Evolutionary conservation across 1,284 basidiomycete species (phyloP).

Genomic region (Moesziomyces antarcticus): DNA sequence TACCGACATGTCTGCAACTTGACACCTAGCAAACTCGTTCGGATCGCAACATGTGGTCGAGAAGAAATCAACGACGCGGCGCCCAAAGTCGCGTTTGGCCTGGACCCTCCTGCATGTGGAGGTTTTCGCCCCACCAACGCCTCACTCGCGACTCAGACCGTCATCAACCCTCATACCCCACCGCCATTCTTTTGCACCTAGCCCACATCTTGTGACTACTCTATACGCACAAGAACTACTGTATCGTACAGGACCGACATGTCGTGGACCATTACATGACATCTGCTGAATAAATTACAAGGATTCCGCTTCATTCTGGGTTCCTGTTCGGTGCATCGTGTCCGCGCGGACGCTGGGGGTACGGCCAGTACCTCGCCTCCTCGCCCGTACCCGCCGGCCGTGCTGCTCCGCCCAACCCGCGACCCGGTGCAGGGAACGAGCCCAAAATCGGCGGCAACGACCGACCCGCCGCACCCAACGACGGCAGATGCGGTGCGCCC

Average conservation of each 20-base stretch:
- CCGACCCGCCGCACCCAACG: constrained; percentile 27
- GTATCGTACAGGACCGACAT: too few species aligned
- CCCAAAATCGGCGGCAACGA: constrained; percentile 48
- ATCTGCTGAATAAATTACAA: neutral
- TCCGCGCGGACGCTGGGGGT: constrained; percentile 29
- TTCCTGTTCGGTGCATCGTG: constrained; percentile 15
- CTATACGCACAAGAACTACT: too few species aligned
- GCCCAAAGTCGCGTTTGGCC: neutral
- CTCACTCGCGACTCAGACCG: too few species aligned
- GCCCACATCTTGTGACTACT: too few species aligned
- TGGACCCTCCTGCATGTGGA: constrained; percentile 3
- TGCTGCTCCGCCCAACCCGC: constrained; percentile 10
- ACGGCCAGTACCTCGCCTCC: constrained; percentile 38
- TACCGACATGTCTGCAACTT: constrained; percentile 5
- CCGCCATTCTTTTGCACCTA: too few species aligned
- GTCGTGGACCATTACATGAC: too few species aligned
- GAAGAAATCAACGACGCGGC: neutral
- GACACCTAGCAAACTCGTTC: neutral
- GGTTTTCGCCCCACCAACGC: neutral
- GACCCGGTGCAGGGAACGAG: constrained; percentile 29
- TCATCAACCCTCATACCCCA: too few species aligned
- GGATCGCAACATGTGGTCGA: neutral
- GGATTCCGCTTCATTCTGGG: constrained; percentile 6
- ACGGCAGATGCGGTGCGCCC: constrained; percentile 40
- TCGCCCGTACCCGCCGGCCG: constrained; percentile 14